Evolutionary conservation across 768 basidiomycete genomes (phyloP).

Genomic region (Calocybe indica): DNA sequence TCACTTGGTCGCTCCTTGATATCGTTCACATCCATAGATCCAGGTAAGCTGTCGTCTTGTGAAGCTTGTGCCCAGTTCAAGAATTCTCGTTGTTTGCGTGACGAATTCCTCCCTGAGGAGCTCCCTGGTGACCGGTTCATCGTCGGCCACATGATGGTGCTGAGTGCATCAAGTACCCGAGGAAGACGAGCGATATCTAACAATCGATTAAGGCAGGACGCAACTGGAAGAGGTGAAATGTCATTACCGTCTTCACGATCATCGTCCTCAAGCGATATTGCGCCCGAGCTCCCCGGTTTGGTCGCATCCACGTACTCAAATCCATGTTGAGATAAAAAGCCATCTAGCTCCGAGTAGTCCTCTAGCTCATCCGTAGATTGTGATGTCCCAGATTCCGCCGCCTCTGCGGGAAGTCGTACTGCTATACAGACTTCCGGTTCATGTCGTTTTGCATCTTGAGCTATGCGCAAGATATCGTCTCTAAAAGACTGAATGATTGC

Average conservation of each 20-base stretch:
- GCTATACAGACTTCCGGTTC: slow-evolving; percentile 72
- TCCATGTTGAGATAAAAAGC: slow-evolving; percentile 58
- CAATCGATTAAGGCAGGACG: neutral
- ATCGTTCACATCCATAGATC: slow-evolving; percentile 11
- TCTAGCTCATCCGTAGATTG: slow-evolving; percentile 25
- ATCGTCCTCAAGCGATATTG: slow-evolving; percentile 8
- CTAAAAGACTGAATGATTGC: slow-evolving; percentile 43
- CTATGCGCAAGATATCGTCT: slow-evolving; percentile 46
- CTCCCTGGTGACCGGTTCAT: slow-evolving; percentile 39
- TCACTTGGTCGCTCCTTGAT: slow-evolving; percentile 13
- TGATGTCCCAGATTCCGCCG: slow-evolving; percentile 3
- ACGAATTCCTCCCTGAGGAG: slow-evolving; percentile 1
- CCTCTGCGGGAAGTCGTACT: slow-evolving; percentile 39
- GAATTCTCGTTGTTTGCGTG: slow-evolving; percentile 24
- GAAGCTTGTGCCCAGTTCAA: slow-evolving; percentile 38
- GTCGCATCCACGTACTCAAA: slow-evolving; percentile 74
- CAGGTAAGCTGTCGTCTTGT: slow-evolving; percentile 26
- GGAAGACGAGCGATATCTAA: slow-evolving; percentile 49
- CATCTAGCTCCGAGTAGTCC: slow-evolving; percentile 55
- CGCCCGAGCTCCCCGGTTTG: slow-evolving; percentile 8
- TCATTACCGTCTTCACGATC: slow-evolving; percentile 20
- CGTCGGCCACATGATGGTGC: slow-evolving; percentile 87
- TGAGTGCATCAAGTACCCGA: slow-evolving; percentile 72
- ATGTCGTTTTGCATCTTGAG: slow-evolving; percentile 39
- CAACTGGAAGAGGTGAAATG: slow-evolving; percentile 2